Base-by-base conservation (phyloP, 768 basidiomycete species). In the Pisolithus microcarpus region DNA sequence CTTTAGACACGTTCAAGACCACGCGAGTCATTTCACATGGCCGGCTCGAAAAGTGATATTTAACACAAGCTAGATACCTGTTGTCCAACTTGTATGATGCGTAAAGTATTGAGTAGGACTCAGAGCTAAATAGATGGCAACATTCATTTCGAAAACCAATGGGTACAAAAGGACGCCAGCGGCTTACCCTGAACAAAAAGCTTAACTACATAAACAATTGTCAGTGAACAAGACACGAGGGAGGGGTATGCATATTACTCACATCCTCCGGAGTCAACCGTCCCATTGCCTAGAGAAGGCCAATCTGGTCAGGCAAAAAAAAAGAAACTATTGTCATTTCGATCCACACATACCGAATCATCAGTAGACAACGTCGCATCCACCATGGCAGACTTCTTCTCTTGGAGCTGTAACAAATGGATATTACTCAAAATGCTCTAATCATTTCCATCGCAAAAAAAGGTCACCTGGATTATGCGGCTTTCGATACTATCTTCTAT, bases 401-500 rank as follows among this genome's bases (percentile, higher is more conserved):
- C 92, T 70, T 97, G 93, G n/a, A 95, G 72, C 81, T 86, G 52
- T 26, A 30, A 1, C 18, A 39, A 11, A 30, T 2, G 34, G 28
- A 6, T 4, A 40, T 44, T 37, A 13, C 13, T 13, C 5, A 34
- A 5, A 4, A 13, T 13, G 11, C 11, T 5, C 34, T 5, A 15
- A 15, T 34, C 1, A 13, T 34, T 34, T 15, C 34, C 34, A 34
- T 34, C 26, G 26, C 26, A 46, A 3, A 30, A n/a, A 5, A 40
- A 11, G 51, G 71, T 46, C 45, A 85, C 82, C 69, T 95, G 91
- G 16, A 99, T 78, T 51, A 99, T 98, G 54, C 92, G 84, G 59
- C 85, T 86, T 65, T 99, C 96, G 55, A 99, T 98, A 53, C 89
- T 91, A 65, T 99, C 94, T 67, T 98, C 93, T 39, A 97, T 79